Percentiles rank a stretch among this genome's conserved stretches.
Evolutionary conservation across 768 basidiomycete species (phyloP).

Genomic region (Lactarius pseudohatsudake): DNA sequence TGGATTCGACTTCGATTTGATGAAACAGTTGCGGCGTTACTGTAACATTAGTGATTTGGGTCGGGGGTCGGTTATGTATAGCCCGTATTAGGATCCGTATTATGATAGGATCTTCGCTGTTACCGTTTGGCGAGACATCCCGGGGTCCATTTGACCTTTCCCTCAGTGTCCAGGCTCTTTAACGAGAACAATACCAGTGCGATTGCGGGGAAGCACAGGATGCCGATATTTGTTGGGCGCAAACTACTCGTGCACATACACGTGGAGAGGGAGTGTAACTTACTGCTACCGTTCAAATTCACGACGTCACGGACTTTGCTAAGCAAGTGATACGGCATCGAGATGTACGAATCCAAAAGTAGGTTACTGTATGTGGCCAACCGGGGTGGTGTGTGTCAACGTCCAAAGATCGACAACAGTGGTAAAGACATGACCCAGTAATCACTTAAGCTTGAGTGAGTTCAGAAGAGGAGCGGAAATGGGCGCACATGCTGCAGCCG

Average conservation of each 20-base stretch:
- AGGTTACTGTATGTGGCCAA: neutral
- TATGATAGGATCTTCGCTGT: neutral
- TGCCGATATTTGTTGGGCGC: neutral
- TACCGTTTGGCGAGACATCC: neutral
- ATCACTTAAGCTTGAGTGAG: neutral
- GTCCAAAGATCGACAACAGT: neutral
- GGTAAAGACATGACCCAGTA: neutral
- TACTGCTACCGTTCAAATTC: neutral
- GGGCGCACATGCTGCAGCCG: neutral
- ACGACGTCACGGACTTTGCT: neutral
- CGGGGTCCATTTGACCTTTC: neutral
- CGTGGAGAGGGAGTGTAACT: neutral
- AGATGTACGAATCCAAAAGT: neutral
- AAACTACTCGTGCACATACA: neutral
- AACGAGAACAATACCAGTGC: neutral
- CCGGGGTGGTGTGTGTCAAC: too few species aligned
- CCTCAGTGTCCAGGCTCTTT: neutral
- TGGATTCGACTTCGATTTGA: neutral
- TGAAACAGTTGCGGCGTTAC: neutral
- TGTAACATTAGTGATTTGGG: too few species aligned
- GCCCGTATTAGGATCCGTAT: neutral
- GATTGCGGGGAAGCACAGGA: neutral
- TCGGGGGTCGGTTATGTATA: neutral
- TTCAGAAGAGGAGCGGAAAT: neutral
- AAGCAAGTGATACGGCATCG: neutral